phyloP scores from a whole-genome alignment of 139 green algal species.

The Micractinium conductrix region DNA sequence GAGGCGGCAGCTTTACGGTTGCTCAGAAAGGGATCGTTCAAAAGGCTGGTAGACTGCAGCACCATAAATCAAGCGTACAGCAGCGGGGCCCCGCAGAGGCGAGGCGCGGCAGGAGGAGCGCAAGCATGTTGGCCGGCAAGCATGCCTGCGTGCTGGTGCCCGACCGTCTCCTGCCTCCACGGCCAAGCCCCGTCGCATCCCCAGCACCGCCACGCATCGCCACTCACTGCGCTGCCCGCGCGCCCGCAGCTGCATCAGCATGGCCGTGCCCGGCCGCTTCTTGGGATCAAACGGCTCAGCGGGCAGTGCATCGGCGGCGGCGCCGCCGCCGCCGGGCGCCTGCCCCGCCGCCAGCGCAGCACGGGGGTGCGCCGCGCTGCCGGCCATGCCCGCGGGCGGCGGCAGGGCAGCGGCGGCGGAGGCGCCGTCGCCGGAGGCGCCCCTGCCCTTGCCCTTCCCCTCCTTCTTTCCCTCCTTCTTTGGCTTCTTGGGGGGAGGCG shows the following conservation, averaged over 20 bases:
- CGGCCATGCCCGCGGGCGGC: neutral
- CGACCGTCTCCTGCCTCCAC: too few species aligned
- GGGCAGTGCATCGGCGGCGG: neutral
- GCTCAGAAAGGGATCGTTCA: too few species aligned
- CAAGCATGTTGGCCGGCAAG: too few species aligned
- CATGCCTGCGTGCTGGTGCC: too few species aligned
- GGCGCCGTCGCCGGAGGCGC: neutral
- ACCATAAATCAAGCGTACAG: too few species aligned
- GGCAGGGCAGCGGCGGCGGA: neutral
- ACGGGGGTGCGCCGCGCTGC: neutral
- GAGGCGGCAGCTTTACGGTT: too few species aligned
- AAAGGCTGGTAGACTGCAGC: too few species aligned
- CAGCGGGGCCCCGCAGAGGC: neutral
- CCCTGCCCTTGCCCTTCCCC: neutral
- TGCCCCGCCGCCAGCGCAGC: neutral
- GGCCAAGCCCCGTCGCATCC: too few species aligned
- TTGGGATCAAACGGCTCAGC: neutral
- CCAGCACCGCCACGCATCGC: too few species aligned
- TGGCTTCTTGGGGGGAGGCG: constrained; percentile 52
- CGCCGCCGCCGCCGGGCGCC: neutral
- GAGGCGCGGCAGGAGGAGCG: neutral
- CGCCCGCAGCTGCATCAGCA: constrained; percentile 66
- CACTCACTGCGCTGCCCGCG: constrained; percentile 40
- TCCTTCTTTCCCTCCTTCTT: neutral
- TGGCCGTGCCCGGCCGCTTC: constrained; percentile 48